Percentiles rank a stretch among this genome's conserved stretches.
Conservation (phyloP, 805 yeast species). For the Lachancea meyersii region DNA sequence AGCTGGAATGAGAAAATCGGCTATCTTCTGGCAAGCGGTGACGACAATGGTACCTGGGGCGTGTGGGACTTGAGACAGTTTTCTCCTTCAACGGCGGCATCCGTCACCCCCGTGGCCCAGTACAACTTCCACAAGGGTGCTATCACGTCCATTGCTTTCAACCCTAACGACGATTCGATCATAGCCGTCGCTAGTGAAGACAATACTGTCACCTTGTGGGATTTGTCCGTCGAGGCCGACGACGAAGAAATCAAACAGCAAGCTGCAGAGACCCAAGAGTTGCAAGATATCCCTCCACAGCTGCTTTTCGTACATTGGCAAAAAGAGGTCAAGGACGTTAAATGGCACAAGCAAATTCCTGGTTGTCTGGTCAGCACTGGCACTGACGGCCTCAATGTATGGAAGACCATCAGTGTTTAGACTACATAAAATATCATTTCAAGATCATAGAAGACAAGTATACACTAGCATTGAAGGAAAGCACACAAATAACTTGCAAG, state of each 20-base stretch:
- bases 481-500: too few species aligned
- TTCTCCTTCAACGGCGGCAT: constrained; percentile 42
- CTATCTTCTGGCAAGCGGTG: constrained; percentile 88
- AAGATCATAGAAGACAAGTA: not conserved
- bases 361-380: constrained; percentile 94
- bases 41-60: constrained; percentile 96
- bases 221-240: constrained; percentile 96
- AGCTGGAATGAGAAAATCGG: constrained; percentile 89
- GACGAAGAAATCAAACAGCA: constrained; percentile 93
- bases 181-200: constrained; percentile 95
- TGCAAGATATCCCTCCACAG: constrained; percentile 91
- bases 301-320: constrained; percentile 97
- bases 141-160: constrained; percentile 87
- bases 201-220: constrained; percentile 96
- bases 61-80: constrained; percentile 95
- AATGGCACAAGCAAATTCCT: constrained; percentile 97
- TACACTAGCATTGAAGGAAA: not conserved
- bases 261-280: constrained; percentile 66
- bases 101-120: constrained; percentile 77
- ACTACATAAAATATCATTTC: constrained; percentile 3
- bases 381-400: constrained; percentile 85
- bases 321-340: constrained; percentile 92
- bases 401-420: constrained; percentile 94
- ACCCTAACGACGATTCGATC: constrained; percentile 91
- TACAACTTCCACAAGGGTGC: constrained; percentile 94